Percentiles rank a stretch among this genome's conserved stretches.
These are phyloP conservation scores for Tylopilus sp. DNA, from an alignment of 768 basidiomycete genomes.

Conservation along the genomic window DNA sequence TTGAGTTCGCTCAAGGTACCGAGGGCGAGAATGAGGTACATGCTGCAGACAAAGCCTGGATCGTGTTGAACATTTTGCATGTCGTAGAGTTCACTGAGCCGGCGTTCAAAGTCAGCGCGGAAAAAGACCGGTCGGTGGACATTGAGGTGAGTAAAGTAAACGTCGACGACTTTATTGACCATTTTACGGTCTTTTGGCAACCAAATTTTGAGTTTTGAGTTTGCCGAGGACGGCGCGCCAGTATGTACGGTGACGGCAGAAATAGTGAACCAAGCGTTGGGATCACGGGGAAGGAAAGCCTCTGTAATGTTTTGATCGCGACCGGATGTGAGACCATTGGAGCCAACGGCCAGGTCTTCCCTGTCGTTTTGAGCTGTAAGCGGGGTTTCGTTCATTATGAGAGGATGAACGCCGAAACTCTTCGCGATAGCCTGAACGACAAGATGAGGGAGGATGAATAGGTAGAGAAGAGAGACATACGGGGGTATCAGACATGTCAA, in stretches of 20 bases:
- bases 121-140: slow-evolving; percentile 74
- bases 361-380: slow-evolving; percentile 50
- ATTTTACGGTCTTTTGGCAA: slow-evolving; percentile 74
- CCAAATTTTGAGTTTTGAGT: slow-evolving; percentile 47
- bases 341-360: slow-evolving; percentile 78
- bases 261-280: slow-evolving; percentile 57
- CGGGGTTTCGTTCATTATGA: slow-evolving; percentile 63
- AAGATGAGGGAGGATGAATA: slow-evolving; percentile 4
- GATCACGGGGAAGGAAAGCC: slow-evolving; percentile 55
- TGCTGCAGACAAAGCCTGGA: slow-evolving; percentile 74
- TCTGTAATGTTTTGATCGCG: slow-evolving; percentile 61
- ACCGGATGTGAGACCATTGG: slow-evolving; percentile 64
- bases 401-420: slow-evolving; percentile 72
- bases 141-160: slow-evolving; percentile 77
- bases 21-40: slow-evolving; percentile 75
- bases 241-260: slow-evolving; percentile 47
- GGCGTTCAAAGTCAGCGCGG: slow-evolving; percentile 63
- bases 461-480: slow-evolving; percentile 26
- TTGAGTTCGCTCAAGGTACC: slow-evolving; percentile 83
- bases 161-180: slow-evolving; percentile 57
- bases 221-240: slow-evolving; percentile 14
- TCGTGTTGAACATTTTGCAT: slow-evolving; percentile 52
- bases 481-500: slow-evolving; percentile 73
- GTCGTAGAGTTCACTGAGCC: slow-evolving; percentile 65
- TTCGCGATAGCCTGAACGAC: slow-evolving; percentile 59